Evolutionary conservation across 2,329 filamentous ascomycete species (phyloP).

Genomic region (Hymenoscyphus infarciens): DNA sequence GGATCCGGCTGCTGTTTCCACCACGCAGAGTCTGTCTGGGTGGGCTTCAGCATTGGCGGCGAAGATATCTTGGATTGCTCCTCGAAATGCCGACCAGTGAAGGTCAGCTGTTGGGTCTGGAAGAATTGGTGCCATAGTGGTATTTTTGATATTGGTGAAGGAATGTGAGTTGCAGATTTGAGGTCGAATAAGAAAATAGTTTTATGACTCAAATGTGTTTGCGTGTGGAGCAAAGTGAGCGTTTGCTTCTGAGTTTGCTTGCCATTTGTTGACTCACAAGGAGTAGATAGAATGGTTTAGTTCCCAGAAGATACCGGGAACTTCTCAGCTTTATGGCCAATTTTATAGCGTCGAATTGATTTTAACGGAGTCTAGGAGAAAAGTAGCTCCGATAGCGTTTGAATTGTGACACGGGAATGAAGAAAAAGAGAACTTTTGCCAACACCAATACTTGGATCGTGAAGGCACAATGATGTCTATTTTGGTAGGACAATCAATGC

Average conservation of each 20-base stretch:
- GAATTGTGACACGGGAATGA: too few species aligned
- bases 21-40: constrained; percentile 63
- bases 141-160: constrained; percentile 15
- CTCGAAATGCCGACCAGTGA: constrained; percentile 55
- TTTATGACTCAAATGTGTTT: neutral
- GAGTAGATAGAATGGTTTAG: neutral
- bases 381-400: neutral
- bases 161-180: neutral
- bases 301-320: neutral
- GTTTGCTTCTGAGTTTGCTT: neutral
- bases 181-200: neutral
- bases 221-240: neutral
- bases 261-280: neutral
- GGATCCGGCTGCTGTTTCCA: constrained; percentile 55
- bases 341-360: neutral
- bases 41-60: constrained; percentile 56
- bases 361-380: neutral
- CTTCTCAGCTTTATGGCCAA: neutral
- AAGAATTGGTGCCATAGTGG: constrained; percentile 21
- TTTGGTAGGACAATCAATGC: neutral
- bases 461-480: neutral
- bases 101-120: constrained; percentile 57
- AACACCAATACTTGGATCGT: too few species aligned
- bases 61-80: constrained; percentile 59
- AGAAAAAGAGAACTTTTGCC: too few species aligned